These are phyloP conservation scores for Excoecaria cochinchinensis DNA, from an alignment of 345 rosid genomes.

Conservation along the genomic window DNA sequence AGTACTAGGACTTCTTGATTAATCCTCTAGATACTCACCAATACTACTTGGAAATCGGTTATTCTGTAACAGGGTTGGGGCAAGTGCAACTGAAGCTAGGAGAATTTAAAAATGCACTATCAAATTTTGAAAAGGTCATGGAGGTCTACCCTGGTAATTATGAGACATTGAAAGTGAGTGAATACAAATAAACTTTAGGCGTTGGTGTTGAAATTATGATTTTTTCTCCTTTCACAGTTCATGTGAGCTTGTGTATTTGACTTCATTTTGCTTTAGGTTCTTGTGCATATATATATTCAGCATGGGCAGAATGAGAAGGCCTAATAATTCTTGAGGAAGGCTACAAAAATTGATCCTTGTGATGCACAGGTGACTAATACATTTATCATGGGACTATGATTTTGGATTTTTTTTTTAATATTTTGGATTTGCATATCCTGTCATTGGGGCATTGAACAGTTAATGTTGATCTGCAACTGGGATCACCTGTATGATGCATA, in stretches of 20 bases:
- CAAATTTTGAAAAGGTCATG: conserved; percentile 93
- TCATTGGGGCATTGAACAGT: background rate
- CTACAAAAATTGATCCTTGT: conserved; percentile 91
- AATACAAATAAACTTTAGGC: background rate
- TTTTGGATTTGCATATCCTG: conserved; percentile 11
- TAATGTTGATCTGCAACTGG: background rate
- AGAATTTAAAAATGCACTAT: conserved; percentile 71
- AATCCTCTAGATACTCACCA: conserved; percentile 3
- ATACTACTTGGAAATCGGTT: conserved; percentile 3
- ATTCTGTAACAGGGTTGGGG: conserved; percentile 66
- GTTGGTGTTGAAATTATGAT: conserved; percentile 1
- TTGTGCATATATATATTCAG: conserved; percentile 80
- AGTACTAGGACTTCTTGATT: background rate
- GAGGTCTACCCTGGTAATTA: conserved; percentile 94
- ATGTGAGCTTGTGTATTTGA: background rate
- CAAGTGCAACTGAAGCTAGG: conserved; percentile 93
- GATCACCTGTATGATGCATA: conserved; percentile 11
- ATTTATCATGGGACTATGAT: conserved; percentile 10
- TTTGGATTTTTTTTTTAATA: conserved; percentile 9
- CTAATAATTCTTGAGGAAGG: conserved; percentile 78
- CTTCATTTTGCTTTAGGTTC: conserved; percentile 48
- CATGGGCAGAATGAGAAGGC: conserved; percentile 91
- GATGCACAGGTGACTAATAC: conserved; percentile 69
- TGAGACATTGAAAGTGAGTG: conserved; percentile 82
- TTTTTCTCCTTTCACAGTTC: background rate